Conservation (phyloP, 2,329 filamentous ascomycete species). For the Annulohypoxylon truncatum region DNA sequence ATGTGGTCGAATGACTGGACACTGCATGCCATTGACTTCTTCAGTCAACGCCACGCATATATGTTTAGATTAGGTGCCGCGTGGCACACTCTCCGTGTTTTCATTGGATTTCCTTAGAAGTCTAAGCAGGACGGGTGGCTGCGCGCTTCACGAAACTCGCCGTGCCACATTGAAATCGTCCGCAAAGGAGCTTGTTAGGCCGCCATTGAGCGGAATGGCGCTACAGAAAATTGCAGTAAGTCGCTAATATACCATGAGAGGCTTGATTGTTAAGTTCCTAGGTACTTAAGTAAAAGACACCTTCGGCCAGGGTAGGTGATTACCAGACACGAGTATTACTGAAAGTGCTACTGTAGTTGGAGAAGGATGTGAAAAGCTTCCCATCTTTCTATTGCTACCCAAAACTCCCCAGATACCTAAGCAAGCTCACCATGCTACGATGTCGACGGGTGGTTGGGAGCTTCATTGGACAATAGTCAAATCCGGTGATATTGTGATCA, state of each 20-base stretch:
- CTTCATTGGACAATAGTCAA: neutral
- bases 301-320: neutral
- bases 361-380: neutral
- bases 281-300: neutral
- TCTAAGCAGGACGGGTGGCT: neutral
- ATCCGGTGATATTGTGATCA: neutral
- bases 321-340: neutral
- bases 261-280: neutral
- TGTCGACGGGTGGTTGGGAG: neutral
- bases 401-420: neutral
- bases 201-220: neutral
- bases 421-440: neutral
- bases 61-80: conserved; percentile 12
- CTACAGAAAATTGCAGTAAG: neutral
- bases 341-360: neutral
- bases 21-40: neutral
- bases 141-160: conserved; percentile 28
- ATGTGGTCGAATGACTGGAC: conserved; percentile 42
- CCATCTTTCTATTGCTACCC: neutral
- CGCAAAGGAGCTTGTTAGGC: neutral
- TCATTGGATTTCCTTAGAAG: neutral
- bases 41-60: conserved; percentile 15
- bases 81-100: neutral
- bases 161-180: conserved; percentile 19
- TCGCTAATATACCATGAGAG: neutral